These are phyloP conservation scores for Exophiala bonariae DNA, from an alignment of 2,329 filamentous ascomycete genomes.

Conservation along the genomic window DNA sequence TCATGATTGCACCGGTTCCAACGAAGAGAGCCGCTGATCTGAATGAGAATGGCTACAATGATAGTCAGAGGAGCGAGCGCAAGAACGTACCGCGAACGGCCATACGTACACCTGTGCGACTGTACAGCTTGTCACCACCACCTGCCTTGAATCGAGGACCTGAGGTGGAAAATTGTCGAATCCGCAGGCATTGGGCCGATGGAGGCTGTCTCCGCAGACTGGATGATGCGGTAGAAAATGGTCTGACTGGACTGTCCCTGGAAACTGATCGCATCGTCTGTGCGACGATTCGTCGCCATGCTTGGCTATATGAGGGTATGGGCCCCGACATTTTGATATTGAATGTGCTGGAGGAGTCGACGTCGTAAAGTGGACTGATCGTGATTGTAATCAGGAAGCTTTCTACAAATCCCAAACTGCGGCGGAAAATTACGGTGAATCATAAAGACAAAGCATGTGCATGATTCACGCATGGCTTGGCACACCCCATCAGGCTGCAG, in stretches of 20 bases:
- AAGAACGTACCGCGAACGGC: conserved; percentile 20
- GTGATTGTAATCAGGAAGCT: no score
- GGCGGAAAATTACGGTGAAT: no score
- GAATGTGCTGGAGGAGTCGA: no score
- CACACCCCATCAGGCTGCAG: no score
- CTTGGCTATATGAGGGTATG: conserved; percentile 1
- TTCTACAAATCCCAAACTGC: no score
- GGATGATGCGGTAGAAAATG: conserved; percentile 26
- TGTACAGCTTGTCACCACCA: conserved; percentile 44
- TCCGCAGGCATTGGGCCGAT: conserved; percentile 21
- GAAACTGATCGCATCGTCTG: background rate
- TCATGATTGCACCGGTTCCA: conserved; percentile 70
- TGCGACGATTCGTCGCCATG: conserved; percentile 8
- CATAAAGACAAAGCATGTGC: no score
- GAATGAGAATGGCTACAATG: conserved; percentile 80
- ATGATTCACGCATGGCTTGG: no score
- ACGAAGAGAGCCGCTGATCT: conserved; percentile 87
- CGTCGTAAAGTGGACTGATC: no score
- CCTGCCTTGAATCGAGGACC: conserved; percentile 38
- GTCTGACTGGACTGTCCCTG: conserved; percentile 41
- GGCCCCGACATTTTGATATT: background rate
- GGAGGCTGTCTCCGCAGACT: conserved; percentile 12
- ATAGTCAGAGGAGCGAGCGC: conserved; percentile 10
- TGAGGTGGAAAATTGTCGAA: conserved; percentile 22
- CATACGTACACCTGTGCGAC: conserved; percentile 44